A percentile compares a stretch with the other conserved stretches of the same genome.
Conservation (phyloP, 306 rosid species). For the Hylodesmum podocarpum region DNA sequence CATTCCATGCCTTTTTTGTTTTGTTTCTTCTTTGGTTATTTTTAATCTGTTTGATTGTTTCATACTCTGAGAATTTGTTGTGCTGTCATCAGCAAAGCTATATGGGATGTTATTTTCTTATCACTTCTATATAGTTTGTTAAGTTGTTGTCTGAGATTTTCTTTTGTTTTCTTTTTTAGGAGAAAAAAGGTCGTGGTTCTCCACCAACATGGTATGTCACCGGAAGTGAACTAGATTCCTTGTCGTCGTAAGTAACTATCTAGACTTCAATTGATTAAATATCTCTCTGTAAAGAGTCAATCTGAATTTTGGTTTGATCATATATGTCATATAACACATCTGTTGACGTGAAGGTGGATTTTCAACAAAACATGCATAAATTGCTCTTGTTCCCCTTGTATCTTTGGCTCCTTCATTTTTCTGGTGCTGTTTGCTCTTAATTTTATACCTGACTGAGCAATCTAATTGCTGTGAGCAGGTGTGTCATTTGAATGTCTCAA, state of each 20-base stretch:
- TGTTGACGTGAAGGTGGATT: not conserved
- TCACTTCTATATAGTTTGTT: not conserved
- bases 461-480: not conserved
- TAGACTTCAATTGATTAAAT: not conserved
- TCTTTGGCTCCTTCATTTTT: constrained; percentile 16
- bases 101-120: constrained; percentile 16
- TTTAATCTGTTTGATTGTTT: not conserved
- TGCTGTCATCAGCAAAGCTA: not conserved
- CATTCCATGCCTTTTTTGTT: not conserved
- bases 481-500: constrained; percentile 5
- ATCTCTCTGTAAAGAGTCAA: constrained; percentile 10
- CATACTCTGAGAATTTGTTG: not conserved
- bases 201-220: constrained; percentile 79
- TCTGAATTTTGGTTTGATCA: not conserved
- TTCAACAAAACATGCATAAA: not conserved
- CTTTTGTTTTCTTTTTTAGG: constrained; percentile 52
- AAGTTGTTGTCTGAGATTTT: constrained; percentile 13
- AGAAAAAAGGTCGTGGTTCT: constrained; percentile 71
- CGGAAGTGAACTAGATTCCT: constrained; percentile 67
- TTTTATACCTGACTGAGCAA: not conserved
- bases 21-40: not conserved
- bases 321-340: not conserved
- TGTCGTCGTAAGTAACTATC: constrained; percentile 71
- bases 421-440: not conserved
- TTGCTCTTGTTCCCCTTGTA: not conserved